Conservation (phyloP, 768 basidiomycete genomes). For the Russula compacta region DNA sequence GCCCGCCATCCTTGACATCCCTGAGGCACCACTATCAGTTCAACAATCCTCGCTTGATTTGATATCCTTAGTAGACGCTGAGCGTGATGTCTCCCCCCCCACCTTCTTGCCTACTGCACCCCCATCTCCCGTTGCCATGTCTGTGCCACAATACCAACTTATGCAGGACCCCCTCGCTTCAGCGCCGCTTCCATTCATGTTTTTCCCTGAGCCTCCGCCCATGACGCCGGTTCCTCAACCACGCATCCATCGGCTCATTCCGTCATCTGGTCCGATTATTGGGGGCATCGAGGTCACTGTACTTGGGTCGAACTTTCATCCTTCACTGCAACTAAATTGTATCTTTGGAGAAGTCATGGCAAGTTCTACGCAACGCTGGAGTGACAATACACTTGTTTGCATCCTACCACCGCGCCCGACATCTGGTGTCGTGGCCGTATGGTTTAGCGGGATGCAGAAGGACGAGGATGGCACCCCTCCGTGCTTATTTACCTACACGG, state of each 20-base stretch:
- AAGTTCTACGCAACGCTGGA: constrained; percentile 83
- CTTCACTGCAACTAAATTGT: constrained; percentile 59
- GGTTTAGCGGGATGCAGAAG: constrained; percentile 71
- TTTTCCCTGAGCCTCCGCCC: constrained; percentile 47
- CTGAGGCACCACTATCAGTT: neutral
- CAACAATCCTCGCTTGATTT: neutral
- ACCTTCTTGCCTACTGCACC: constrained; percentile 22
- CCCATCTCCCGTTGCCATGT: constrained; percentile 18
- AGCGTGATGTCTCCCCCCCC: constrained; percentile 11
- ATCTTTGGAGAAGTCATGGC: constrained; percentile 80
- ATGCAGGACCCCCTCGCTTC: constrained; percentile 15
- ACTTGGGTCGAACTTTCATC: constrained; percentile 84
- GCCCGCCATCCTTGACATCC: neutral
- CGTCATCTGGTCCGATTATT: constrained; percentile 74
- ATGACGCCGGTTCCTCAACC: constrained; percentile 47
- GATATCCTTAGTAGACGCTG: neutral
- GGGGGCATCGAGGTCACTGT: constrained; percentile 95
- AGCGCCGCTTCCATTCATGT: constrained; percentile 29
- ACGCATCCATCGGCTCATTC: constrained; percentile 78
- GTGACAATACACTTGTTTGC: constrained; percentile 88
- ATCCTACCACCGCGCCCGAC: constrained; percentile 72
- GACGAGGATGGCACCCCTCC: constrained; percentile 45
- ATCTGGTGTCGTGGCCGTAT: constrained; percentile 84
- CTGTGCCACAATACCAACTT: constrained; percentile 8
- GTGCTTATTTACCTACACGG: constrained; percentile 80